Evolutionary conservation across 192 early-diverging fungal species (phyloP).

Genomic region (Rhizophagus prolifer): DNA sequence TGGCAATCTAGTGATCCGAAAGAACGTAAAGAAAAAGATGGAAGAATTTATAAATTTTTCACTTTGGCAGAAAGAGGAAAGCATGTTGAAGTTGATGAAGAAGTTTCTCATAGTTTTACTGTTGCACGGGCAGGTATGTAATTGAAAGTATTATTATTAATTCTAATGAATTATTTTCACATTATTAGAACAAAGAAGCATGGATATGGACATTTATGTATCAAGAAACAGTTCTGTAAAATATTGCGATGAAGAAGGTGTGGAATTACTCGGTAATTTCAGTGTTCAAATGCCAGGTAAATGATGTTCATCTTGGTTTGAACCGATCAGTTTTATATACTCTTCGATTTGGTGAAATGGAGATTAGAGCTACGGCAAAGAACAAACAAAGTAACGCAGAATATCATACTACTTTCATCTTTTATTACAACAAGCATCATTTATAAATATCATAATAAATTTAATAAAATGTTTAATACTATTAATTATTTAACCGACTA

Average conservation of each 20-base stretch:
- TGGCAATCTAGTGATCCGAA: slow-evolving; percentile 1
- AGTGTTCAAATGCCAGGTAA: not conserved
- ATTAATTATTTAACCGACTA: no score
- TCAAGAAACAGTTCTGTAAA: not conserved
- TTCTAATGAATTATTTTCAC: not conserved
- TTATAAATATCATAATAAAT: no score
- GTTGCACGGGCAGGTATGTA: not conserved
- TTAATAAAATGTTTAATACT: no score
- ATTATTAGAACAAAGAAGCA: not conserved
- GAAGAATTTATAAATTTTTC: not conserved
- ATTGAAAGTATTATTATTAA: not conserved
- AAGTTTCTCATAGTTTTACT: not conserved
- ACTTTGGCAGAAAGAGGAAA: not conserved
- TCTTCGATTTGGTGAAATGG: slow-evolving; percentile 12
- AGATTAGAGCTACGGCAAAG: slow-evolving; percentile 18
- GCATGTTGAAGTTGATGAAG: slow-evolving; percentile 9
- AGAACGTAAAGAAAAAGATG: not conserved
- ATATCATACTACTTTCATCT: not conserved
- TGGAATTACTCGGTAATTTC: not conserved
- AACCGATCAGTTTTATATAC: slow-evolving; percentile 14
- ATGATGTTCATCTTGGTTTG: not conserved
- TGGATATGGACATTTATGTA: not conserved
- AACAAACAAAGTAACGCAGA: not conserved
- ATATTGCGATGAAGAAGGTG: not conserved
- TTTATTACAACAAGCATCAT: no score